Percentiles rank a stretch among this genome's conserved stretches.
Conservation (phyloP, 306 rosid species). For the Castanospermum australe region DNA sequence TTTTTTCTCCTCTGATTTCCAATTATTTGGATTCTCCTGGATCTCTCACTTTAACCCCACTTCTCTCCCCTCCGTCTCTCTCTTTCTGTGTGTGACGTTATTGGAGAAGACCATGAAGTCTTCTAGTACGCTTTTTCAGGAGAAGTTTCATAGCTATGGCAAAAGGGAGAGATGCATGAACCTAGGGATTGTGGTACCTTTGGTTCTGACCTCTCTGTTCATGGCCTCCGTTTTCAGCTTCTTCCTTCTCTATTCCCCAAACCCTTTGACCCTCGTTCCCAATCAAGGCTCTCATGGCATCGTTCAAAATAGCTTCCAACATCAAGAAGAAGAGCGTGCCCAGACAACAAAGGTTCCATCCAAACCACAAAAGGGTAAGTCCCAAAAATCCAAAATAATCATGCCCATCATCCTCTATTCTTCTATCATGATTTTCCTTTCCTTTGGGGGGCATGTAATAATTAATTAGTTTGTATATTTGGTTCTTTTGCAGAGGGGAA, state of each 20-base stretch:
- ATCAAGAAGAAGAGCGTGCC: conserved; percentile 19
- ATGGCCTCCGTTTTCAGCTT: conserved; percentile 45
- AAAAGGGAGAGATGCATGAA: conserved; percentile 44
- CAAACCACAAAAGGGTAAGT: conserved; percentile 49
- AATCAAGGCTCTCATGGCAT: conserved; percentile 30
- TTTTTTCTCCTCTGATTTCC: background rate
- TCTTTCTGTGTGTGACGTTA: no score
- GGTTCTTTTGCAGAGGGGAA: conserved; percentile 32
- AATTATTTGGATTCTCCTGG: background rate
- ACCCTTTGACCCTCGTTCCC: conserved; percentile 33
- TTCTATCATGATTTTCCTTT: conserved; percentile 2
- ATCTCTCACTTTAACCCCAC: no score
- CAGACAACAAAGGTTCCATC: conserved; percentile 10
- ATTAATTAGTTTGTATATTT: background rate
- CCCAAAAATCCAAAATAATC: background rate
- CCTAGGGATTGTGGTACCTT: conserved; percentile 41
- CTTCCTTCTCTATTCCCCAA: conserved; percentile 50
- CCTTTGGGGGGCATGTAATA: background rate
- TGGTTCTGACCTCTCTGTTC: conserved; percentile 43
- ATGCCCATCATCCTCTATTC: background rate
- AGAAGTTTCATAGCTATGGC: conserved; percentile 25
- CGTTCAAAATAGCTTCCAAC: conserved; percentile 14
- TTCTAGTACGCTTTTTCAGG: conserved; percentile 22
- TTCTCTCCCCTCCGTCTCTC: no score
- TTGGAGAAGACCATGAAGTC: conserved; percentile 45